A percentile compares a stretch with the other conserved stretches of the same genome.
These are phyloP conservation scores for Salix arbutifolia DNA, from an alignment of 345 rosid species.

Conservation along the genomic window DNA sequence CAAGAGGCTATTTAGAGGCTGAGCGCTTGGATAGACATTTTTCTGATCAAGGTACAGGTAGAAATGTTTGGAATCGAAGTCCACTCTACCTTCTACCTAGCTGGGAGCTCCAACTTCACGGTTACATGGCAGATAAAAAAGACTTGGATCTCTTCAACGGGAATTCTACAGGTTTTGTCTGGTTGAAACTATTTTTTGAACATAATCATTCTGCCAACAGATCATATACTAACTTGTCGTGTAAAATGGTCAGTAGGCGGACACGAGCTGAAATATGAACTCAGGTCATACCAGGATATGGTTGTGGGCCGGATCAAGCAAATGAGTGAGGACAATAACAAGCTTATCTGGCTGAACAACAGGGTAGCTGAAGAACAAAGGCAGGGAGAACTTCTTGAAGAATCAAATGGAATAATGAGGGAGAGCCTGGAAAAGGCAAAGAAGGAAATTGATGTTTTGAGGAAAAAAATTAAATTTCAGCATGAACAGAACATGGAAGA, in stretches of 20 bases:
- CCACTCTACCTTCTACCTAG: constrained; percentile 31
- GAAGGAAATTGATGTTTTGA: constrained; percentile 55
- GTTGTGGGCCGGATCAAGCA: constrained; percentile 56
- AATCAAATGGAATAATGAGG: constrained; percentile 39
- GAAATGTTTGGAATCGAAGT: constrained; percentile 49
- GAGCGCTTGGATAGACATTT: constrained; percentile 64
- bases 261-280: constrained; percentile 51
- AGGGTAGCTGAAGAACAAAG: constrained; percentile 36
- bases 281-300: constrained; percentile 71
- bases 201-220: background rate
- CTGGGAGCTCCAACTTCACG: constrained; percentile 69
- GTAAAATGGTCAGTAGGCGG: constrained; percentile 40
- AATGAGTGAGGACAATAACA: constrained; percentile 62
- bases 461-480: constrained; percentile 49
- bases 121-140: constrained; percentile 63
- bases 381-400: constrained; percentile 43
- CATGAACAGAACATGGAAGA: constrained; percentile 63
- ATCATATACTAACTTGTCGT: background rate
- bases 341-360: constrained; percentile 48
- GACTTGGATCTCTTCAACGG: constrained; percentile 67
- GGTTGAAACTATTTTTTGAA: background rate
- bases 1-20: constrained; percentile 70
- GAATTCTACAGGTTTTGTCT: constrained; percentile 50
- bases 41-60: constrained; percentile 55
- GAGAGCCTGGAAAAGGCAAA: constrained; percentile 53